phyloP scores from a whole-genome alignment of 2,329 filamentous ascomycete species.

The Alternaria rosae region DNA sequence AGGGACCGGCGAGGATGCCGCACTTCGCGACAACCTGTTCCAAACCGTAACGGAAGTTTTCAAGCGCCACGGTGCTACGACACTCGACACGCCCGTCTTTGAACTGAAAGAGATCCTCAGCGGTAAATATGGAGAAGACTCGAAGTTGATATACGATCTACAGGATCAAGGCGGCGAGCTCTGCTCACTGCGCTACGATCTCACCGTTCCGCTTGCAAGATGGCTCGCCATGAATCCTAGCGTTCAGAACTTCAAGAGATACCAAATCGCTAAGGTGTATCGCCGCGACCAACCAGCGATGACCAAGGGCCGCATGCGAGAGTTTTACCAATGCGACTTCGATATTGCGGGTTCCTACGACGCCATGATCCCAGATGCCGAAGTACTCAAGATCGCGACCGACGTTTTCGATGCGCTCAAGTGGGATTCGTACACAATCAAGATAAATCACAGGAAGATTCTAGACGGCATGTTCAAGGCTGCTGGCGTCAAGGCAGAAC shows the following conservation, averaged over 20 bases:
- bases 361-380: constrained; percentile 89
- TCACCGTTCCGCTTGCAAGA: constrained; percentile 89
- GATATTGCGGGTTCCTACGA: constrained; percentile 88
- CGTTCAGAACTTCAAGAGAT: constrained; percentile 86
- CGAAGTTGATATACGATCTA: constrained; percentile 89
- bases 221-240: constrained; percentile 91
- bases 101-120: constrained; percentile 86
- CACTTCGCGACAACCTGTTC: constrained; percentile 48
- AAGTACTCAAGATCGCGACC: constrained; percentile 82
- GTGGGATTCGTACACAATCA: constrained; percentile 82
- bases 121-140: constrained; percentile 92
- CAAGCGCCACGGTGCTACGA: constrained; percentile 50
- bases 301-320: constrained; percentile 89
- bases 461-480: constrained; percentile 92
- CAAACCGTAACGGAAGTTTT: constrained; percentile 45
- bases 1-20: constrained; percentile 46
- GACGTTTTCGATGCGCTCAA: constrained; percentile 86
- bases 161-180: constrained; percentile 88
- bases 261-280: constrained; percentile 95
- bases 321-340: constrained; percentile 98
- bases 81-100: constrained; percentile 71
- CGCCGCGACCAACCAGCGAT: constrained; percentile 78
- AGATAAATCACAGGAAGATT: constrained; percentile 94
- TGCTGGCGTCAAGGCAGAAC: constrained; percentile 84
- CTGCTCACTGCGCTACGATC: constrained; percentile 83